Evolutionary conservation across 1,284 basidiomycete species (phyloP), one percentile per base, ranked within the genome.

Genomic region (Rhodotorula sp.): DNA sequence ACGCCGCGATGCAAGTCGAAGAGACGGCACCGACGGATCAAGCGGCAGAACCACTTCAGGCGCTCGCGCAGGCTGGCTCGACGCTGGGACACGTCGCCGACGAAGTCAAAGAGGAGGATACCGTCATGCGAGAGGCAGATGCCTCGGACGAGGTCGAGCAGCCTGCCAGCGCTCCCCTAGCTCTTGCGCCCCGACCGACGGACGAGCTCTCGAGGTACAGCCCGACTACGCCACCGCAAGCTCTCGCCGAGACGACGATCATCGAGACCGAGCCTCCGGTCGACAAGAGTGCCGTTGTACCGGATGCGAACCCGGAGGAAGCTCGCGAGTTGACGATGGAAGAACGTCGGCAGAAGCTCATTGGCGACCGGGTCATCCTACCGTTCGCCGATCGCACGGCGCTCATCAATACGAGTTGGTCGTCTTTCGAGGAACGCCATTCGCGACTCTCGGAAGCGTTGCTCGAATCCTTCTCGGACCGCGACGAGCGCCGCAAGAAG

Each of bases 401-500:
- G 15, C 62, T 66, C 34, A 50, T 69, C 59, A 16, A 38, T 12
- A 19, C 59, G 26, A 63, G 65, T 5, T 73, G 69, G 72, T 54
- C 55, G 4, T 21, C 62, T 2, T 52, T 64, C 57, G 58, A 60
- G 26, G 62, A 55, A 47, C 49, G 62, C 18, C 76, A 76, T n/a
- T 34, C 58, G 14, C 63, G 65, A 3, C 60, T 78, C 49, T 66
- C 68, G 15, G 67, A 67, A 7, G 71, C 70, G 50, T 65, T 78
- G 8, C 28, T 66, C 31, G 69, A 72, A 6, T 31, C 47, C 23
- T 75, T 78, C 43, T 52, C 45, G 10, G 66, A 48, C 16, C 70
- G 77, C 2, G 77, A 78, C 31, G 61, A 74, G n/a, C 55, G 69
- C 1, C 60, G 77, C 16, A 65, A 68, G 10, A 60, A 67, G n/a